Evolutionary conservation across 768 basidiomycete genomes (phyloP).

Genomic region (Russula vinacea): DNA sequence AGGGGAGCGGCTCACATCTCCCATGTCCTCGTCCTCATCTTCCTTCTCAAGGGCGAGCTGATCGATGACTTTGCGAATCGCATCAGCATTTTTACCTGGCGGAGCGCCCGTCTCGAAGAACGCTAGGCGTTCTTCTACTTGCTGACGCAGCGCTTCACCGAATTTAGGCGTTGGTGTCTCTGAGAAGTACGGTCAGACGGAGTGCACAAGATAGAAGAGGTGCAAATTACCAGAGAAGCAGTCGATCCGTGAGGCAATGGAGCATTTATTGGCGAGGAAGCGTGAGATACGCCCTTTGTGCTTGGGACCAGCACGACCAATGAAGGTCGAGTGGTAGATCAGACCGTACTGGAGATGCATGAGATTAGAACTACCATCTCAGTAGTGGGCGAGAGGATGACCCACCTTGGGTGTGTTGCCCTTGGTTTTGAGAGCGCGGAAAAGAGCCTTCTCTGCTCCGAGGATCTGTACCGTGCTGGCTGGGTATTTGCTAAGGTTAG

Average conservation of each 20-base stretch:
- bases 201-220: neutral
- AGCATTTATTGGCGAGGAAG: conserved; percentile 99
- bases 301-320: conserved; percentile 90
- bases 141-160: conserved; percentile 87
- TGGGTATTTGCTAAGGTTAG: conserved; percentile 96
- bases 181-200: conserved; percentile 32
- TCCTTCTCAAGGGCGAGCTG: conserved; percentile 67
- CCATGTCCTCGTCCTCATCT: conserved; percentile 48
- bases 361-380: neutral
- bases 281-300: conserved; percentile 97
- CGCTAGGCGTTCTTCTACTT: conserved; percentile 91
- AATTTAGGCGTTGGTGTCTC: conserved; percentile 88
- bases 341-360: conserved; percentile 74
- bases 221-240: conserved; percentile 69
- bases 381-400: conserved; percentile 1
- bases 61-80: conserved; percentile 86
- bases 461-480: conserved; percentile 98
- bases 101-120: conserved; percentile 93
- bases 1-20: conserved; percentile 55
- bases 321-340: conserved; percentile 96
- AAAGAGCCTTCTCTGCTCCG: conserved; percentile 96
- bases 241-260: conserved; percentile 95
- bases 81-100: conserved; percentile 87
- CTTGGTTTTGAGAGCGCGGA: conserved; percentile 96
- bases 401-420: conserved; percentile 94